Evolutionary conservation across 129 eudicot genomes (phyloP), one percentile per base, ranked within the genome.

Genomic region (Glebionis coronaria): DNA sequence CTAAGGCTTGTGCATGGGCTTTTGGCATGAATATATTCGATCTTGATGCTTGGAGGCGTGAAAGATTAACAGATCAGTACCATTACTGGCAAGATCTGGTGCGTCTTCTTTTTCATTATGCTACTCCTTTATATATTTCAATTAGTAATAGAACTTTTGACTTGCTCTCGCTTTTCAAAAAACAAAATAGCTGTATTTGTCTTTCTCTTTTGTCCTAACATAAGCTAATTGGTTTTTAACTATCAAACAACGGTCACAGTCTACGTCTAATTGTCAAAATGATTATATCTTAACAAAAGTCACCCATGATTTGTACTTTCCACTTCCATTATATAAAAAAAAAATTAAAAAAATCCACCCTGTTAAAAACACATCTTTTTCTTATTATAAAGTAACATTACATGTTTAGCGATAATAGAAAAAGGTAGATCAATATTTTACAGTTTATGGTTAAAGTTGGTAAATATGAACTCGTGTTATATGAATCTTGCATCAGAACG

Each of bases 1-100:
- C 96, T 21, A 85, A 75, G 68, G 83, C 92, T 47, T 88, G 96
- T 79, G 92, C 92, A 1, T 88, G 96, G 96, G 92, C 96, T 47
- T 88, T 61, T 65, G 96, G 96, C 53, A 82, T 88, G 96, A 88
- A 88, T 79, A 81, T 88, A 55, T 85, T 85, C 57, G 89, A 88
- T 73, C 87, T 88, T 47, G 92, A 88, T 83, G 85, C 90, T 31
- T 88, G 96, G 96, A 82, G 92, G 70, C 82, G 73, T 67, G 96
- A 85, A 63, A 76, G 74, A 72, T 73, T 72, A 62, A 88, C 96
- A 2, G 92, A 88, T 23, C 76, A 78, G 65, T 88, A 88, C 66
- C 96, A 88, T 74, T 76, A 82, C 59, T 88, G 97, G 96, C 92
- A 85, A 78, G 87, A 78, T 72, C 65, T 81, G 84, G 91, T 82